A percentile compares a stretch with the other conserved stretches of the same genome.
Evolutionary conservation across 208 protist genomes (phyloP).

Genomic region (Trypanosoma scelopori): DNA sequence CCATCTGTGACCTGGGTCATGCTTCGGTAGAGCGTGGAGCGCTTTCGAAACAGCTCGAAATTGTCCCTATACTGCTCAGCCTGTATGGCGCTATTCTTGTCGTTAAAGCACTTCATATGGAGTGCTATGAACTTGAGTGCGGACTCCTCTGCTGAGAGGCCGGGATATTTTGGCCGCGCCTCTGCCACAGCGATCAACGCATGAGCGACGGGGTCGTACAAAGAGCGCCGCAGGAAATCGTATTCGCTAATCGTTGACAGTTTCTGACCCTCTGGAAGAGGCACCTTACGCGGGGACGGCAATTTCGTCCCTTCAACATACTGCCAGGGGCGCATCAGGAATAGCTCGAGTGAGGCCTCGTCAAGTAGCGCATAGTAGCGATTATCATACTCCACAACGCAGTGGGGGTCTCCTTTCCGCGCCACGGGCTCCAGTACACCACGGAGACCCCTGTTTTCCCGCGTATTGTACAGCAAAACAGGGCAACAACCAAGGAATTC

Average conservation of each 20-base stretch:
- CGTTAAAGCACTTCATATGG: slow-evolving; percentile 86
- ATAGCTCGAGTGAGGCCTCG: slow-evolving; percentile 51
- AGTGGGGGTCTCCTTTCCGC: slow-evolving; percentile 52
- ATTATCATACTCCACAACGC: slow-evolving; percentile 76
- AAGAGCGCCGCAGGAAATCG: slow-evolving; percentile 72
- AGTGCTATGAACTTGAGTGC: slow-evolving; percentile 87
- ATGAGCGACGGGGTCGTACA: slow-evolving; percentile 84
- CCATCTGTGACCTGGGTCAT: slow-evolving; percentile 19
- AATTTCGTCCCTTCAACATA: slow-evolving; percentile 66
- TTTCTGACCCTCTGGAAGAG: slow-evolving; percentile 41
- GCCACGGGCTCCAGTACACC: slow-evolving; percentile 76
- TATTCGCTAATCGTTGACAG: slow-evolving; percentile 51
- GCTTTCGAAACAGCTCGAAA: slow-evolving; percentile 57
- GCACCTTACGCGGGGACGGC: slow-evolving; percentile 66
- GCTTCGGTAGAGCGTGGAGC: slow-evolving; percentile 61
- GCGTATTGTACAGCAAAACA: slow-evolving; percentile 89
- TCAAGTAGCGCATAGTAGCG: slow-evolving; percentile 69
- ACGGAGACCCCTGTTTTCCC: slow-evolving; percentile 69
- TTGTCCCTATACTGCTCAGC: slow-evolving; percentile 62
- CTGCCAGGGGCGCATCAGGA: slow-evolving; percentile 84
- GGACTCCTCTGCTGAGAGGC: slow-evolving; percentile 79
- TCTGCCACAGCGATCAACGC: slow-evolving; percentile 76
- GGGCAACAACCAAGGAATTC: slow-evolving; percentile 88
- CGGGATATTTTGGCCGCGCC: slow-evolving; percentile 79
- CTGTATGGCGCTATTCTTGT: slow-evolving; percentile 65